Base-by-base conservation (phyloP, 768 basidiomycete species). In the Trametes meyenii region DNA sequence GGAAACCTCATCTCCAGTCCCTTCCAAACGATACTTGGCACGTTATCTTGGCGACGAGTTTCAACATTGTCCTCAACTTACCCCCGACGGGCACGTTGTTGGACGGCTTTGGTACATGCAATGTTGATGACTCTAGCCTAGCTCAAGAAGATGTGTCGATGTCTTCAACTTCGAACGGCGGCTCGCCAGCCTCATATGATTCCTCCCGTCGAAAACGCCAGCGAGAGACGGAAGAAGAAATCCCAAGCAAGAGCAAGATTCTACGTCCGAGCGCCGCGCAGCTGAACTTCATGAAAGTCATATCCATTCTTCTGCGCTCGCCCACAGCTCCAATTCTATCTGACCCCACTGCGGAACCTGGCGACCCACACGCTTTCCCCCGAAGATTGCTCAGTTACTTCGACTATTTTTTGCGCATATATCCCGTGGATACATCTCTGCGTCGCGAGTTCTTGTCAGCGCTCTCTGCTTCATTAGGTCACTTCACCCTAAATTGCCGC, bases 1-100 rank as follows among this genome's bases (percentile, higher is more conserved):
- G 85, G 72, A 71, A 76, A 2, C 88, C 93, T 2, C 95, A 98
- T 74, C 77, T 96, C 57, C 90, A 96, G 45, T 85, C 89, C 66
- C 69, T 96, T 53, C 84, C 84, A 11, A 76, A 81, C 38, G 75
- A 77, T 1, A 75, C 66, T 35, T 98, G 96, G 96, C 72, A 86
- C 29, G 76, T 75, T 36, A 73, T 94, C 45, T 81, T 89, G 38
- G 83, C 86, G 66, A 74, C 92, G 42, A 83, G 82, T 40, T 94
- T 96, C 77, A 92, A 93, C 66, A 83, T 87, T 5, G 78, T 95
- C 23, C 74, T 98, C 5, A 85, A 82, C 12, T 88, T 91, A 66
- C 69, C 72, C 62, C 81, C 75, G 55, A 81, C 33, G 72, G 73
- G 51, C 69, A 60, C 29, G 12, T 66, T 76, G 46, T 68, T 72